A percentile compares a stretch with the other conserved stretches of the same genome.
Conservation (phyloP, 441 rosid genomes). For the Pelargonium cotyledonis region DNA sequence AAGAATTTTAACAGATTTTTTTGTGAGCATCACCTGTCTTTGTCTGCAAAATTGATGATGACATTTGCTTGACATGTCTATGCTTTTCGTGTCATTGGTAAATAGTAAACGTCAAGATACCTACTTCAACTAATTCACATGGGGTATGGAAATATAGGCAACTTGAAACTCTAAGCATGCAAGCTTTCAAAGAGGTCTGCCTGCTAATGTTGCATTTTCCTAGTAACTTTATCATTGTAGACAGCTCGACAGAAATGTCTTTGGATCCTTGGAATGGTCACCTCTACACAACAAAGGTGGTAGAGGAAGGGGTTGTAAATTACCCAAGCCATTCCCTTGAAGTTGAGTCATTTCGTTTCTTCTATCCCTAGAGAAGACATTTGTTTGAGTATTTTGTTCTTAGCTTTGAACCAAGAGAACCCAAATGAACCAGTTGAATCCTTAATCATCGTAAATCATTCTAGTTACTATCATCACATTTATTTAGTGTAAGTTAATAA, state of each 20-base stretch:
- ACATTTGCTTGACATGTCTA: too few relatives aligned
- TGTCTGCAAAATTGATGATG: too few relatives aligned
- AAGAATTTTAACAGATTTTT: not conserved
- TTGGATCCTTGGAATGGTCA: not conserved
- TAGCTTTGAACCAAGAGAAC: not conserved
- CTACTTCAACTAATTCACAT: too few relatives aligned
- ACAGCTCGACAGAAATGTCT: not conserved
- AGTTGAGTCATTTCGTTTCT: not conserved
- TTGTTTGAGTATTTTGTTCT: not conserved
- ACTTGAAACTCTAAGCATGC: not conserved
- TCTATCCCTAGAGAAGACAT: conserved; percentile 8
- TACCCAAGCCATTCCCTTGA: not conserved
- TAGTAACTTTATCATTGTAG: too few relatives aligned
- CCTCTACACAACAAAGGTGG: not conserved
- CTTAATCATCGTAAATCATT: not conserved
- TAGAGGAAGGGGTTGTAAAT: not conserved
- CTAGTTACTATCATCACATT: not conserved
- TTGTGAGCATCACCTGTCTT: not conserved
- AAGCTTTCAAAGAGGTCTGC: not conserved
- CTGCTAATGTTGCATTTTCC: too few relatives aligned
- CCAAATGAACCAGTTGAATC: not conserved
- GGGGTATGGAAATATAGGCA: not conserved
- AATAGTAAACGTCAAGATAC: too few relatives aligned
- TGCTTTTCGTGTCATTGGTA: too few relatives aligned
- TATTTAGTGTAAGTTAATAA: too few relatives aligned